These are phyloP conservation scores for Pelargonium nanum DNA, from an alignment of 345 rosid genomes.

Conservation along the genomic window DNA sequence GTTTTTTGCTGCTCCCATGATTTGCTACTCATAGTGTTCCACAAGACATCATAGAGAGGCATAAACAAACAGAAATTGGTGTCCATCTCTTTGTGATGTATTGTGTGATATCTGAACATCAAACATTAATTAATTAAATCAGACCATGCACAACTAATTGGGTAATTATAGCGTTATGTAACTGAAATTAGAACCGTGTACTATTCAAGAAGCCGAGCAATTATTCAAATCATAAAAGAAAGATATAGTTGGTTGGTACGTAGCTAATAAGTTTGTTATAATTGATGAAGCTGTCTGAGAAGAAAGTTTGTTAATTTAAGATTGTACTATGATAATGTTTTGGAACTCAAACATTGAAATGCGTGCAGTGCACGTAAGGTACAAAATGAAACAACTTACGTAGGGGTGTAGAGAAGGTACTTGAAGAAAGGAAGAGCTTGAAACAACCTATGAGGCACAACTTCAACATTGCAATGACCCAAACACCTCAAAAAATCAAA, in stretches of 20 bases:
- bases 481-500: slow-evolving; percentile 77
- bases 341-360: too few relatives aligned
- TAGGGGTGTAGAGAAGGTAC: slow-evolving; percentile 72
- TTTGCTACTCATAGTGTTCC: slow-evolving; percentile 54
- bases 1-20: slow-evolving; percentile 69
- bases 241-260: too few relatives aligned
- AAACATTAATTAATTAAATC: too few relatives aligned
- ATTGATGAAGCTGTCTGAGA: not conserved
- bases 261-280: too few relatives aligned
- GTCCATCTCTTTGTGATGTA: slow-evolving; percentile 68
- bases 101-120: slow-evolving; percentile 63
- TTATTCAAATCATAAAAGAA: too few relatives aligned
- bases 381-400: slow-evolving; percentile 35
- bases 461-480: slow-evolving; percentile 78
- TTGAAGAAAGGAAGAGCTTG: slow-evolving; percentile 46
- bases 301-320: not conserved
- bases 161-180: too few relatives aligned
- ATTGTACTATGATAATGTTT: too few relatives aligned
- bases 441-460: slow-evolving; percentile 52
- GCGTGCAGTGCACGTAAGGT: too few relatives aligned
- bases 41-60: slow-evolving; percentile 77
- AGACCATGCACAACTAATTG: too few relatives aligned
- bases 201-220: too few relatives aligned
- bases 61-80: slow-evolving; percentile 91
- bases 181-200: too few relatives aligned